A percentile compares a stretch with the other conserved stretches of the same genome.
phyloP scores from a whole-genome alignment of 2,329 filamentous ascomycete species.

The Xylaria multiplex region DNA sequence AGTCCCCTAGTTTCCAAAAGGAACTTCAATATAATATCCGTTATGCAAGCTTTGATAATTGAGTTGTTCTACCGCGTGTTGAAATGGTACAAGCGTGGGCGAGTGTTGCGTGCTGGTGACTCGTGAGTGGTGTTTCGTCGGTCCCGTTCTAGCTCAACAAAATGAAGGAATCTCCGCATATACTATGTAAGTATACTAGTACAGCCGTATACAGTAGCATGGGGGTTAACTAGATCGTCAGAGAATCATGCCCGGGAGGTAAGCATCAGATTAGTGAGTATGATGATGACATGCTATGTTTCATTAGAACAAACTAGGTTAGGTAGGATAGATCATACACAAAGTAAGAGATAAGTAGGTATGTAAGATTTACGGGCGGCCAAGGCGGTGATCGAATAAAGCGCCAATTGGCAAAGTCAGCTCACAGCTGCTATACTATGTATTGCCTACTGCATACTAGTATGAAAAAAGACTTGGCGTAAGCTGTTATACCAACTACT shows the following conservation, averaged over 20 bases:
- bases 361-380: conserved; percentile 6
- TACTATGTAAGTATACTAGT: too few relatives aligned
- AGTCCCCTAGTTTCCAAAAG: not conserved
- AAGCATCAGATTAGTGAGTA: conserved; percentile 9
- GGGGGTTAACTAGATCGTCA: conserved; percentile 21
- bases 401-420: conserved; percentile 3
- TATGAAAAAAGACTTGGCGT: conserved; percentile 18
- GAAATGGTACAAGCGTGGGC: not conserved
- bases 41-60: not conserved
- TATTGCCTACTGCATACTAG: not conserved
- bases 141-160: too few relatives aligned
- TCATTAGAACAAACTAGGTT: conserved; percentile 4
- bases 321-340: not conserved
- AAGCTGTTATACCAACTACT: conserved; percentile 11
- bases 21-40: not conserved
- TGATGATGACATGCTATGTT: conserved; percentile 14
- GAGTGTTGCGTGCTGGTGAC: not conserved
- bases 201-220: not conserved
- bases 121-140: not conserved
- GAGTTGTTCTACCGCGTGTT: not conserved
- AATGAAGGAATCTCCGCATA: too few relatives aligned
- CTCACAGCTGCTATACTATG: not conserved
- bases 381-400: conserved; percentile 14
- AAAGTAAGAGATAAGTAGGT: conserved; percentile 5
- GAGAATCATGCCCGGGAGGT: conserved; percentile 31